phyloP scores from a whole-genome alignment of 2,329 filamentous ascomycete species.

The Fusarium sp. region DNA sequence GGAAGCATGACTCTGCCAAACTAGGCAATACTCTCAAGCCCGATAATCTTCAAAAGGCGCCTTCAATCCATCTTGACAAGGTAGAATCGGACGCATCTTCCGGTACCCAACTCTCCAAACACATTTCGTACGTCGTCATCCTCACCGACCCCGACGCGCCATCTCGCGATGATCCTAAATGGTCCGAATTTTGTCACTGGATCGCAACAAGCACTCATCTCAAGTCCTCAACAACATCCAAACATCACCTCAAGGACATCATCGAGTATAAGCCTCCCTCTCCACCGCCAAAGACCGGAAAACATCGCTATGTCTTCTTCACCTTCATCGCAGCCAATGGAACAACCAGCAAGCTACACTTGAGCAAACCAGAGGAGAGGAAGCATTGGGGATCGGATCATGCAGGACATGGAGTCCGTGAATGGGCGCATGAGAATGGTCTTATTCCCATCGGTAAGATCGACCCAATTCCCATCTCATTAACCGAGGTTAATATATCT shows the following conservation, averaged over 20 bases:
- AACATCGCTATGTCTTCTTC: conserved; percentile 43
- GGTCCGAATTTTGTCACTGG: conserved; percentile 44
- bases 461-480: not conserved
- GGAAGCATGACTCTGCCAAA: conserved; percentile 25
- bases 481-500: not conserved
- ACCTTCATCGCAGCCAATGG: conserved; percentile 37
- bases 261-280: conserved; percentile 37
- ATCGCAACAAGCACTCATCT: conserved; percentile 14
- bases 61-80: not conserved
- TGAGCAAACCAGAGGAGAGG: conserved; percentile 27
- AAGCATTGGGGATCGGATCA: conserved; percentile 38
- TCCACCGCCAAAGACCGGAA: conserved; percentile 37
- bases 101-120: not conserved
- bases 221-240: not conserved
- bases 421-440: conserved; percentile 38
- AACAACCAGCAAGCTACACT: conserved; percentile 28
- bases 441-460: conserved; percentile 41
- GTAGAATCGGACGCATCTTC: not conserved
- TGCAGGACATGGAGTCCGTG: conserved; percentile 30
- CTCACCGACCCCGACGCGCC: conserved; percentile 43
- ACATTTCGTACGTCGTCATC: conserved; percentile 19
- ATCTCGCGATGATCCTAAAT: conserved; percentile 37
- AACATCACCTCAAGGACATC: conserved; percentile 13
- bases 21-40: conserved; percentile 38
- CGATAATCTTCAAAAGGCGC: conserved; percentile 1